These are phyloP conservation scores for Globisporangium heterothallicum DNA, from an alignment of 352 stramenopile genomes.

Conservation along the genomic window DNA sequence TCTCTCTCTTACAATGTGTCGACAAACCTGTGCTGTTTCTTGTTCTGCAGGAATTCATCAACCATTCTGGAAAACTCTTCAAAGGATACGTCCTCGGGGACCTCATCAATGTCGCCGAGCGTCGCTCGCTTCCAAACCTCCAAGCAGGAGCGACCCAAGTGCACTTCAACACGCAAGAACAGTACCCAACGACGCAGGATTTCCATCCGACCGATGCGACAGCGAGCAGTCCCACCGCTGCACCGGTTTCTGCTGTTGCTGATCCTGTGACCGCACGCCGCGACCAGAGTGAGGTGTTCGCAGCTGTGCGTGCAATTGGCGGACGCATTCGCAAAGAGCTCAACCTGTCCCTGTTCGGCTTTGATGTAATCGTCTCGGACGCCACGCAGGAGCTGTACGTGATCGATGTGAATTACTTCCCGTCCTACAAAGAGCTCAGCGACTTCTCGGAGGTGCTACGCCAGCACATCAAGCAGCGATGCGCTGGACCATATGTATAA, in stretches of 20 bases:
- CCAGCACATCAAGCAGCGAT: constrained; percentile 48
- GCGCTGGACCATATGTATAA: constrained; percentile 16
- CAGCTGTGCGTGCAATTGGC: constrained; percentile 51
- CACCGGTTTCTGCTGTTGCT: neutral
- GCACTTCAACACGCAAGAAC: constrained; percentile 78
- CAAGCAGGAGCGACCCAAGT: constrained; percentile 40
- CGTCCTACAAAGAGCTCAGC: constrained; percentile 79
- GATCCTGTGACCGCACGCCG: neutral
- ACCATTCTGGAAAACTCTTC: constrained; percentile 72
- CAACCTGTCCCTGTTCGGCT: constrained; percentile 74
- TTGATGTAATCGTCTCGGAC: constrained; percentile 79
- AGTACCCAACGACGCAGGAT: constrained; percentile 61
- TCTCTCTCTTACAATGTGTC: neutral
- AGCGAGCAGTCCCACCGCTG: neutral
- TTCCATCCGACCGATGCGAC: constrained; percentile 29
- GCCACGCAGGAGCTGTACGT: constrained; percentile 52
- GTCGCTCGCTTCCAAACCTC: constrained; percentile 72
- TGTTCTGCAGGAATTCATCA: constrained; percentile 68
- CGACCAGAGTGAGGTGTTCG: constrained; percentile 52
- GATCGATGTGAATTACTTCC: constrained; percentile 88
- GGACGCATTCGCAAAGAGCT: constrained; percentile 54
- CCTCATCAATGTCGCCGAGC: constrained; percentile 68
- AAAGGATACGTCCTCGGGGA: constrained; percentile 83
- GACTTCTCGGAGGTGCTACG: constrained; percentile 56
- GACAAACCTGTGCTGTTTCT: neutral